A percentile compares a stretch with the other conserved stretches of the same genome.
Conservation (phyloP, 352 stramenopile genomes). For the Peronospora belbahrii region DNA sequence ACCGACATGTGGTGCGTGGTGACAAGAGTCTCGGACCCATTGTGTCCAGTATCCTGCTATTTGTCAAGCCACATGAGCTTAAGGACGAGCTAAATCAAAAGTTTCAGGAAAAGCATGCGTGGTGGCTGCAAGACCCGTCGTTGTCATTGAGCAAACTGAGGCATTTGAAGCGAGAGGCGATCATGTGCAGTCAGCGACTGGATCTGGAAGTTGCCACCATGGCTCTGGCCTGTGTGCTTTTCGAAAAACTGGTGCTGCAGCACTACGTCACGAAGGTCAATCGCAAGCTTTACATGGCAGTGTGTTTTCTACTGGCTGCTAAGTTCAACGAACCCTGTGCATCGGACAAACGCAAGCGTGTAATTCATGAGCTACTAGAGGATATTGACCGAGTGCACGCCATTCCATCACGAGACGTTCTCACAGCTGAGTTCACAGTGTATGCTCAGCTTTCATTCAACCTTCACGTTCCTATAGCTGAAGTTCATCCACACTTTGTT, state of each 20-base stretch:
- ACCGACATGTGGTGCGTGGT: conserved; percentile 72
- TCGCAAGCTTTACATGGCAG: conserved; percentile 92
- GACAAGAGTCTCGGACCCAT: conserved; percentile 89
- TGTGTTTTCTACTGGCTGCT: conserved; percentile 90
- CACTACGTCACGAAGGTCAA: conserved; percentile 95
- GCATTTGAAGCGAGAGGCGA: conserved; percentile 88
- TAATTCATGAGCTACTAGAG: conserved; percentile 59
- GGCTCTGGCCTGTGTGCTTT: conserved; percentile 93
- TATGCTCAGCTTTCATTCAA: conserved; percentile 87
- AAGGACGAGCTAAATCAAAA: conserved; percentile 97
- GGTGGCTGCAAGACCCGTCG: conserved; percentile 77
- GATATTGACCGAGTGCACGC: conserved; percentile 79
- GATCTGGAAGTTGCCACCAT: conserved; percentile 91
- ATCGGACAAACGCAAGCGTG: conserved; percentile 51
- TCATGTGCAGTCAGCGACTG: conserved; percentile 64
- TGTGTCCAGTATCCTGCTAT: conserved; percentile 91
- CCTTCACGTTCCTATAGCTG: conserved; percentile 70
- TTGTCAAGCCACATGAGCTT: conserved; percentile 91
- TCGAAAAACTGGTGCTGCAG: conserved; percentile 93
- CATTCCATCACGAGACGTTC: conserved; percentile 73
- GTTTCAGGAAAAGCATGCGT: conserved; percentile 91
- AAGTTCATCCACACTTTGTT: conserved; percentile 84
- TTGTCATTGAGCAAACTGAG: conserved; percentile 96
- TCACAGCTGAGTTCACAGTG: conserved; percentile 86
- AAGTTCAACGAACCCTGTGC: conserved; percentile 88